Conservation (phyloP, 441 rosid species). For the Arabidopsis lyrata region DNA sequence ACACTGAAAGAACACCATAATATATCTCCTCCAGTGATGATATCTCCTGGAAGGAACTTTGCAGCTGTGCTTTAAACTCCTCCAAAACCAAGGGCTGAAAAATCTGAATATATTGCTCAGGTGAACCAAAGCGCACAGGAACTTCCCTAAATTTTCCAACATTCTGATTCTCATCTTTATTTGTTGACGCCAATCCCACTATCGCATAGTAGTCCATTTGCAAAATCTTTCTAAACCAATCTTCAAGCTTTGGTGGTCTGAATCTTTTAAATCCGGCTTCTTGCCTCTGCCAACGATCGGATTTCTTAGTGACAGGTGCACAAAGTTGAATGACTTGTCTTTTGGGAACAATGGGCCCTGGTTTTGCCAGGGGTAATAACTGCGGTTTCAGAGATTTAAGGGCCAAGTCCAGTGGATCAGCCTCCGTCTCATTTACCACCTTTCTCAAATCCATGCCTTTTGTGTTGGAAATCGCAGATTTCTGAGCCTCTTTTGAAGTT, state of each 20-base stretch:
- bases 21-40: constrained; percentile 88
- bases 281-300: constrained; percentile 62
- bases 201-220: constrained; percentile 85
- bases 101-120: constrained; percentile 81
- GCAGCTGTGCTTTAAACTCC: constrained; percentile 98
- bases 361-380: constrained; percentile 53
- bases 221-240: constrained; percentile 92
- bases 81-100: constrained; percentile 95
- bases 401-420: constrained; percentile 63
- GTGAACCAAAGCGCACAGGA: constrained; percentile 85
- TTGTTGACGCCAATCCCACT: constrained; percentile 68
- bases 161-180: constrained; percentile 55
- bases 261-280: constrained; percentile 80
- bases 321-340: constrained; percentile 95
- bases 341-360: constrained; percentile 68
- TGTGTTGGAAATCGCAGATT: constrained; percentile 49
- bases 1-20: constrained; percentile 80
- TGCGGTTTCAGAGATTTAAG: constrained; percentile 56
- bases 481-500: constrained; percentile 47
- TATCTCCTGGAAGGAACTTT: constrained; percentile 81
- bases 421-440: constrained; percentile 55
- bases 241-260: constrained; percentile 91
- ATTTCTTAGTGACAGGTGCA: constrained; percentile 65
- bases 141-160: constrained; percentile 75
- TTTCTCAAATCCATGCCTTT: constrained; percentile 58